Conservation (phyloP, 345 rosid genomes). For the Rhizophora mangle region DNA sequence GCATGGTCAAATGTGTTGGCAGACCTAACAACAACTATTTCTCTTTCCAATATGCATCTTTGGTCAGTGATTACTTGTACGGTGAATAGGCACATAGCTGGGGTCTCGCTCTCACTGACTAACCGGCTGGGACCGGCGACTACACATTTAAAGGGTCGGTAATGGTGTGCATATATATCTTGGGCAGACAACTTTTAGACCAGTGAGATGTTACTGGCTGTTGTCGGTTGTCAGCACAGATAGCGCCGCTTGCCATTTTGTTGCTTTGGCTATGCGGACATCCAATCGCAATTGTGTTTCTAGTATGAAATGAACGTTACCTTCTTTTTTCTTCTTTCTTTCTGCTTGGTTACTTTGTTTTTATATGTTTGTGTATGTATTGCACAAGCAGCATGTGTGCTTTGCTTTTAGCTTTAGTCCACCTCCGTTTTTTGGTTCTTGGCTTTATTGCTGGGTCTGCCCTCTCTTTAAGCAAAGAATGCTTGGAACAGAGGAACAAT, state of each 20-base stretch:
- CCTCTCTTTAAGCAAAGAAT: conserved; percentile 76
- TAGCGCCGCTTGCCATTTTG: conserved; percentile 4
- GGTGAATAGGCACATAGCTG: conserved; percentile 17
- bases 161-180: background rate
- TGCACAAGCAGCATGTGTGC: background rate
- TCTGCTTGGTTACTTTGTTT: background rate
- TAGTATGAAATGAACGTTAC: background rate
- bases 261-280: conserved; percentile 14
- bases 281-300: background rate
- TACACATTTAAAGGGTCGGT: conserved; percentile 5
- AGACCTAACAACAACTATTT: background rate
- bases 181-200: conserved; percentile 10
- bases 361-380: background rate
- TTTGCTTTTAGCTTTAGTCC: conserved; percentile 25
- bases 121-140: conserved; percentile 43
- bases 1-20: background rate
- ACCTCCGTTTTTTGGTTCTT: conserved; percentile 25
- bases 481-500: conserved; percentile 58
- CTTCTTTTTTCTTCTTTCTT: too few species aligned
- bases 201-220: conserved; percentile 25
- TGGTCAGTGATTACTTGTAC: conserved; percentile 29
- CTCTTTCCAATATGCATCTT: background rate
- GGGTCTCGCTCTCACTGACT: background rate
- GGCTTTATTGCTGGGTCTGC: conserved; percentile 66
- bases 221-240: conserved; percentile 43